Evolutionary conservation across 768 basidiomycete species (phyloP).

Genomic region (Tricholoma matsutake): DNA sequence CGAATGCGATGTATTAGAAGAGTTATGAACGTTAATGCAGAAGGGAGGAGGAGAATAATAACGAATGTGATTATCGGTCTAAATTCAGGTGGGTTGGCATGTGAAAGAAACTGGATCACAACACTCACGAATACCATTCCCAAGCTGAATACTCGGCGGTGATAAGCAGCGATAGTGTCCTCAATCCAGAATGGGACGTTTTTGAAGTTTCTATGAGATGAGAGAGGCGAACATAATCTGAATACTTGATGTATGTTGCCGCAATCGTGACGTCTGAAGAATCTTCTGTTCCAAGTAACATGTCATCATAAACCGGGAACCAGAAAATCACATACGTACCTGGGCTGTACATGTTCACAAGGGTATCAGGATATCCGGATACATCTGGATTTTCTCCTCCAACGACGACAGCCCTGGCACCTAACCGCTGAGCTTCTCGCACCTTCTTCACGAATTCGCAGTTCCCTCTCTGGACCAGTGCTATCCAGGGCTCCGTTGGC

Average conservation of each 20-base stretch:
- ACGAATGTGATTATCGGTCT: conserved; percentile 87
- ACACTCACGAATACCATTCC: conserved; percentile 88
- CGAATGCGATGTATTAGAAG: conserved; percentile 88
- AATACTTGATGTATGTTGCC: conserved; percentile 84
- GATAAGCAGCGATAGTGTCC: conserved; percentile 72
- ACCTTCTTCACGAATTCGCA: conserved; percentile 94
- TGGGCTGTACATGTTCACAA: conserved; percentile 92
- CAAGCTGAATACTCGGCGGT: conserved; percentile 79
- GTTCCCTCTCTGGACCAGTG: conserved; percentile 82
- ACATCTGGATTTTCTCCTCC: conserved; percentile 74
- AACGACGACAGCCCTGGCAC: conserved; percentile 88
- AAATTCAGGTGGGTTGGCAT: conserved; percentile 9
- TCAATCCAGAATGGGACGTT: conserved; percentile 73
- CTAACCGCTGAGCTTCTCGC: conserved; percentile 64
- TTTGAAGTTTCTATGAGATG: conserved; percentile 72
- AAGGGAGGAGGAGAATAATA: conserved; percentile 86
- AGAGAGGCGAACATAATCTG: conserved; percentile 71
- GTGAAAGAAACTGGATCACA: conserved; percentile 5
- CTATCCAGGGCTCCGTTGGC: conserved; percentile 83
- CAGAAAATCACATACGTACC: conserved; percentile 42
- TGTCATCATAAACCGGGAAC: neutral
- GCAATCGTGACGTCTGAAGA: conserved; percentile 82
- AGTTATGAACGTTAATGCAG: conserved; percentile 83
- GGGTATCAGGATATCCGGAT: conserved; percentile 65
- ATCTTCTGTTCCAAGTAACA: conserved; percentile 52